A percentile compares a stretch with the other conserved stretches of the same genome.
These are phyloP conservation scores for Teratosphaeria gauchensis DNA, from an alignment of 2,329 filamentous ascomycete genomes.

Conservation along the genomic window DNA sequence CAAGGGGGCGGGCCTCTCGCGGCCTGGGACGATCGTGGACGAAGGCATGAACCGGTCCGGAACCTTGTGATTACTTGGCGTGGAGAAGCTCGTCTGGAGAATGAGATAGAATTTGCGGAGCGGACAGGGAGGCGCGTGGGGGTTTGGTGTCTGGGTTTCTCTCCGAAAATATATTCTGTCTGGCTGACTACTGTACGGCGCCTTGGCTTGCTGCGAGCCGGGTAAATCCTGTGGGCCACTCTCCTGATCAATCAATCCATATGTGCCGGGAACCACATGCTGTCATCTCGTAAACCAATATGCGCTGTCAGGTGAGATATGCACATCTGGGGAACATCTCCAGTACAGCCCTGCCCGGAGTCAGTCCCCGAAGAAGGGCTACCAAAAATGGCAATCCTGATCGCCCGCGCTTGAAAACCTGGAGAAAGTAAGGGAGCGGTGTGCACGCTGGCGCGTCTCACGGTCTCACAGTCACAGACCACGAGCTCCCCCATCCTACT, in stretches of 20 bases:
- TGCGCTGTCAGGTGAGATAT: neutral
- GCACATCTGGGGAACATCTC: fast-evolving
- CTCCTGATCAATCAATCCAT: too few species aligned
- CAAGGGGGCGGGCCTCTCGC: neutral
- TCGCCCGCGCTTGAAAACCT: neutral
- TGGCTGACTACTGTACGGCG: too few species aligned
- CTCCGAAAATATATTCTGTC: neutral
- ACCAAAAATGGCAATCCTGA: neutral
- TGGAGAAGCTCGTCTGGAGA: neutral
- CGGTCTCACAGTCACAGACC: neutral
- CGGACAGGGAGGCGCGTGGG: neutral
- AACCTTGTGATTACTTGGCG: neutral
- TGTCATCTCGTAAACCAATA: neutral
- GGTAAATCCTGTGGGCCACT: too few species aligned
- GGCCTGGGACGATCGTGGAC: neutral
- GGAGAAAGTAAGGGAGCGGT: neutral
- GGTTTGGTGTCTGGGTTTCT: neutral
- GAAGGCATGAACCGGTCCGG: neutral
- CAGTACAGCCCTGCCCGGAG: neutral
- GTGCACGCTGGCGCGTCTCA: neutral
- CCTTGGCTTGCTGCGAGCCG: too few species aligned
- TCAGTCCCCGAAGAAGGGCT: neutral
- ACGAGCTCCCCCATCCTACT: neutral
- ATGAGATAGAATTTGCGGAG: neutral
- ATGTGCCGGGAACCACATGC: too few species aligned